phyloP scores from a whole-genome alignment of 441 rosid genomes.

The Brassica balearica region DNA sequence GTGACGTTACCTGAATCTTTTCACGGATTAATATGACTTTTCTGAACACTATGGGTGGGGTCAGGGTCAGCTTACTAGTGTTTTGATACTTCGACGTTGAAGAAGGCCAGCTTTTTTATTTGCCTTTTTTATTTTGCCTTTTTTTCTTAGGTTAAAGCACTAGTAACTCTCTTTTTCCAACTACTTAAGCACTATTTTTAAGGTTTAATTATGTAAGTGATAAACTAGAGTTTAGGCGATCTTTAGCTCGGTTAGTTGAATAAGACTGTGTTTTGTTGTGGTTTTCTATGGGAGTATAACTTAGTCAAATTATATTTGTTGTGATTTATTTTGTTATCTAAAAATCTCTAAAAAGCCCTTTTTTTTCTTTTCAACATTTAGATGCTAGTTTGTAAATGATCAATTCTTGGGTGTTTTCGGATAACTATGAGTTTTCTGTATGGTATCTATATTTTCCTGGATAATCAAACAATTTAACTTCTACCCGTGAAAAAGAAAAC shows the following conservation, averaged over 20 bases:
- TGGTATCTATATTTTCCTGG: not conserved
- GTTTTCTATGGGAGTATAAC: not conserved
- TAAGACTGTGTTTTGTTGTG: conserved; percentile 3
- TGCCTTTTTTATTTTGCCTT: too few species aligned
- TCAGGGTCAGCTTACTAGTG: not conserved
- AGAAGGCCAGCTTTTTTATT: conserved; percentile 16
- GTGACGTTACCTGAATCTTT: conserved; percentile 34
- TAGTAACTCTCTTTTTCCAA: too few species aligned
- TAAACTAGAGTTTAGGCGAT: too few species aligned
- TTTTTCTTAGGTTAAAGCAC: too few species aligned
- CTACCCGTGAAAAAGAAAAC: not conserved
- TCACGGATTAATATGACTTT: conserved; percentile 34
- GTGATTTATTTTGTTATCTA: too few species aligned
- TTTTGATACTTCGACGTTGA: conserved; percentile 35
- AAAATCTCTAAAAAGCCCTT: too few species aligned
- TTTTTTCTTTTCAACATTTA: too few species aligned
- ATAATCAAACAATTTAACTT: not conserved
- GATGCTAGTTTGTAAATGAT: too few species aligned
- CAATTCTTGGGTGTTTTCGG: too few species aligned
- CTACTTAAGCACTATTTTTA: too few species aligned
- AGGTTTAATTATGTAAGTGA: too few species aligned
- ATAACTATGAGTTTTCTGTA: not conserved
- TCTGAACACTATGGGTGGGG: conserved; percentile 20
- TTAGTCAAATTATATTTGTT: not conserved
- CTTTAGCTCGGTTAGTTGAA: not conserved